A percentile compares a stretch with the other conserved stretches of the same genome.
Conservation (phyloP, 2,329 filamentous ascomycete species). For the Pestalotiopsis sp. region DNA sequence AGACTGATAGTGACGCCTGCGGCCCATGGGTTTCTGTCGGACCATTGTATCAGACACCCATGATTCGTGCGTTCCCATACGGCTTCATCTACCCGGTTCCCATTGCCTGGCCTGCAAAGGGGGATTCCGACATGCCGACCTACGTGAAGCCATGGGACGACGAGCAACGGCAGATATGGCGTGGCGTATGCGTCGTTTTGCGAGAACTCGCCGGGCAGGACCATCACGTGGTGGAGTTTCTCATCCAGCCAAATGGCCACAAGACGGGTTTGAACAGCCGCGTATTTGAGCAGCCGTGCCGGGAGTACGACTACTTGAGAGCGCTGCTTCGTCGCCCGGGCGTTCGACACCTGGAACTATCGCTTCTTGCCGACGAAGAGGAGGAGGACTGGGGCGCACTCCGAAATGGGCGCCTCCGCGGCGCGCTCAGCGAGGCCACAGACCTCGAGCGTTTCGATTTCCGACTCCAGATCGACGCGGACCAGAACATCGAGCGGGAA, state of each 20-base stretch:
- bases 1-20: background rate
- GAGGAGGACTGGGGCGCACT: background rate
- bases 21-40: background rate
- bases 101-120: background rate
- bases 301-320: background rate
- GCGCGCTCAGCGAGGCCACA: background rate
- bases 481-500: background rate
- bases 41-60: constrained; percentile 2
- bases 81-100: constrained; percentile 7
- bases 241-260: background rate
- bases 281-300: background rate
- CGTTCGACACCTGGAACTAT: background rate
- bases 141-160: background rate
- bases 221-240: background rate
- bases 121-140: background rate
- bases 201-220: background rate
- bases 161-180: background rate
- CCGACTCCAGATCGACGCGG: background rate
- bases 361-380: background rate
- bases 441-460: background rate
- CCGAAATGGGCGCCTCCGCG: background rate
- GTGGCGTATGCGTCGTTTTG: background rate
- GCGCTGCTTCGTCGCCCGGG: background rate
- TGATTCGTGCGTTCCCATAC: background rate
- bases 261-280: background rate